A percentile compares a stretch with the other conserved stretches of the same genome.
Conservation (phyloP, 768 basidiomycete genomes). For the Pluteus cervinus region DNA sequence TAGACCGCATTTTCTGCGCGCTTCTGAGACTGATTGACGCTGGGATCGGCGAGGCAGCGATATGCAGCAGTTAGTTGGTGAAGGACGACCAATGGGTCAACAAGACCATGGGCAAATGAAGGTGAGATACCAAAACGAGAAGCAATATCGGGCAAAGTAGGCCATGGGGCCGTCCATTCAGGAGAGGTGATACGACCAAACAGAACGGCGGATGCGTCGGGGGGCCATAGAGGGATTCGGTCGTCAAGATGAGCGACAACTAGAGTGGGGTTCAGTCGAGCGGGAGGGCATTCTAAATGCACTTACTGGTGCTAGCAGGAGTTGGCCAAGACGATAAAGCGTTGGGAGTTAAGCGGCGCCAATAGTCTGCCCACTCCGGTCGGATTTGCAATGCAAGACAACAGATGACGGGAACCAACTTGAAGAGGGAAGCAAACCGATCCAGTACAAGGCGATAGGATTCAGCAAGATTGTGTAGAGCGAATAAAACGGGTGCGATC, state of each 20-base stretch:
- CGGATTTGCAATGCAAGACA: constrained; percentile 56
- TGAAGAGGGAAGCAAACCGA: constrained; percentile 47
- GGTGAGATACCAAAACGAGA: constrained; percentile 41
- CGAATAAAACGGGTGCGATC: constrained; percentile 58
- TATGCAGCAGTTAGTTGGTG: constrained; percentile 53
- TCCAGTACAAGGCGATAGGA: constrained; percentile 55
- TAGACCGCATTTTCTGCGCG: constrained; percentile 63
- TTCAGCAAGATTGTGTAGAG: constrained; percentile 76
- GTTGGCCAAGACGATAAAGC: constrained; percentile 56
- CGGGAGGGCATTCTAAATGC: constrained; percentile 3
- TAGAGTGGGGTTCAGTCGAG: constrained; percentile 16
- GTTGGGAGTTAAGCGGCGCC: constrained; percentile 76
- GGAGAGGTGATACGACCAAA: constrained; percentile 56
- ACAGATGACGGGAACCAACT: constrained; percentile 60
- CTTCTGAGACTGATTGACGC: constrained; percentile 44
- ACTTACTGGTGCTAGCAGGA: constrained; percentile 35
- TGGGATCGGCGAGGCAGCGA: constrained; percentile 50
- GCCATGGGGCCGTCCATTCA: constrained; percentile 58
- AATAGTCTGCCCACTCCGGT: constrained; percentile 90
- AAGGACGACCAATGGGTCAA: constrained; percentile 51
- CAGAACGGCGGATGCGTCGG: constrained; percentile 67
- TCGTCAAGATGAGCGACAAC: constrained; percentile 54
- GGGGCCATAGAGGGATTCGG: constrained; percentile 70
- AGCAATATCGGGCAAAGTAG: constrained; percentile 42
- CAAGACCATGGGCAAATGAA: constrained; percentile 56